These are phyloP conservation scores for Haplographium delicatum DNA, from an alignment of 495 filamentous ascomycete species.

Conservation along the genomic window DNA sequence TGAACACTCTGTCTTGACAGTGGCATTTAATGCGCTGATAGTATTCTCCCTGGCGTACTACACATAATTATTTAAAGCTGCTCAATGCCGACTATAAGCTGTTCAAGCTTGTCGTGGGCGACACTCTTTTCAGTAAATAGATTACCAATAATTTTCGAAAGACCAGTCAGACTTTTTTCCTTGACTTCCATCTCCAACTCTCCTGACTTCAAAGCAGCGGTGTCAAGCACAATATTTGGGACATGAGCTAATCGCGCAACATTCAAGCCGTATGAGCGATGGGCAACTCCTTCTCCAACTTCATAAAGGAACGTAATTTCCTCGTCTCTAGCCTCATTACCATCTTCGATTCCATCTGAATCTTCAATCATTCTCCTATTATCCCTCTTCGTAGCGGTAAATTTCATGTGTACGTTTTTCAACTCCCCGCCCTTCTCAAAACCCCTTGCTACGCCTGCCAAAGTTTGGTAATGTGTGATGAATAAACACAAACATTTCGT, in stretches of 20 bases:
- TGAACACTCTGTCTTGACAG: no score
- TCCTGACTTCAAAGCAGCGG: slow-evolving; percentile 71
- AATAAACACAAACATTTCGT: slow-evolving; percentile 77
- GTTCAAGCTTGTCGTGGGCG: slow-evolving; percentile 14
- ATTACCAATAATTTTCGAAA: slow-evolving; percentile 40
- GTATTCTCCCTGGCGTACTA: no score
- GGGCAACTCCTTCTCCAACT: slow-evolving; percentile 81
- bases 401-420: slow-evolving; percentile 43
- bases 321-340: slow-evolving; percentile 31
- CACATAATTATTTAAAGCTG: no score
- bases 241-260: slow-evolving; percentile 85
- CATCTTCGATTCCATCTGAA: neutral
- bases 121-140: slow-evolving; percentile 23
- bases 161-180: slow-evolving; percentile 44
- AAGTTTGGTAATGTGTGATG: slow-evolving; percentile 93
- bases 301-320: slow-evolving; percentile 80
- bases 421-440: slow-evolving; percentile 52
- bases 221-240: slow-evolving; percentile 66
- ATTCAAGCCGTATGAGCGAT: slow-evolving; percentile 90
- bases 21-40: no score
- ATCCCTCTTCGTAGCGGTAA: slow-evolving; percentile 19
- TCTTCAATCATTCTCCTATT: neutral
- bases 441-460: slow-evolving; percentile 72
- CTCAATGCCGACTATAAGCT: slow-evolving; percentile 23
- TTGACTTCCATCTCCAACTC: slow-evolving; percentile 74